Evolutionary conservation across 2,329 filamentous ascomycete species (phyloP), one percentile per base, ranked within the genome.

Genomic region (Pezizomycotina sp.): DNA sequence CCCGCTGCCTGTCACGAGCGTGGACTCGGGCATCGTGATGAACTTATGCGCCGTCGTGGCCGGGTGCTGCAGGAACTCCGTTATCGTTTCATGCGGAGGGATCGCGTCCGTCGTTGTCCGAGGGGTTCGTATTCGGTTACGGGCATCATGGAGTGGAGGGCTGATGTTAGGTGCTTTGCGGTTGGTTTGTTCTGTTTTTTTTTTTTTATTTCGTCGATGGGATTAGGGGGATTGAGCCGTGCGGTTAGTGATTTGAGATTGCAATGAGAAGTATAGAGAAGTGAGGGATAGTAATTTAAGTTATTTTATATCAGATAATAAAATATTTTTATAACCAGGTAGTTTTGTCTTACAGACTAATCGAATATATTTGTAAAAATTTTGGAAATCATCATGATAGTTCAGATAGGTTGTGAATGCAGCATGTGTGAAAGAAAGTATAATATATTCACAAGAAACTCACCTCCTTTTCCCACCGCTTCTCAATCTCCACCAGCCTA

Each of bases 401-500:
- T 14, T n/a, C 23, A 22, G 25, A n/a, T n/a, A n/a, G n/a, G n/a
- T n/a, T n/a, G n/a, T n/a, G 22, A 22, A 12, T n/a, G 23, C n/a
- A 15, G 4, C n/a, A 32, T 33, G 15, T n/a, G 18, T 34, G 31
- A 34, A 37, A 22, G 34, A 38, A 44, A 36, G 12, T 29, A 6
- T 20, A 20, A 31, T 38, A 55, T 14, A 26, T 9, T 12, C 7
- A 18, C 27, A 24, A 30, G 29, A 41, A 25, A 62, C 80, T 66
- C 68, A 92, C 84, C 64, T 84, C 65, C 50, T 63, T 57, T 45
- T 67, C 56, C 80, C 76, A 83, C 48, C 75, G 64, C 61, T 77
- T 82, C 62, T 93, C 82, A 47, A 92, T 65, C 56, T 82, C 73
- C 62, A 86, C 86, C 52, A 93, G 62, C 51, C 84, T 65, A 41